A percentile compares a stretch with the other conserved stretches of the same genome.
These are phyloP conservation scores for Melanogaster broomeanus DNA, from an alignment of 768 basidiomycete genomes.

Conservation along the genomic window DNA sequence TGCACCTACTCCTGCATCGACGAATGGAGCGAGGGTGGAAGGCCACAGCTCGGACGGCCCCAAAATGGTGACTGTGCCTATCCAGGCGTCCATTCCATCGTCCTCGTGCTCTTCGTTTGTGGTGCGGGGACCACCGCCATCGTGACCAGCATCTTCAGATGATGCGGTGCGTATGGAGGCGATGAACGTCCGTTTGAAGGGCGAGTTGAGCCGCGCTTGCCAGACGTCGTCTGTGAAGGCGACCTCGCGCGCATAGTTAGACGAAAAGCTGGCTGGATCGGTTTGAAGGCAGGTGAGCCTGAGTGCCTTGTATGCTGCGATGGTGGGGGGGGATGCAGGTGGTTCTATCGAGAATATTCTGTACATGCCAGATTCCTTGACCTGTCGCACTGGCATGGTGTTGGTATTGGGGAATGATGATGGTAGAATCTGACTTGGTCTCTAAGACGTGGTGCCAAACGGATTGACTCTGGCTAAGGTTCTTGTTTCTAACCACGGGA, in stretches of 20 bases:
- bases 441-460: no score
- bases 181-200: slow-evolving; percentile 14
- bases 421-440: no score
- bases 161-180: slow-evolving; percentile 7
- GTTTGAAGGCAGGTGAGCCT: slow-evolving; percentile 23
- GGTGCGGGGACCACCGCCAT: no score
- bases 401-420: no score
- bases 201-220: slow-evolving; percentile 16
- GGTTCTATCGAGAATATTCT: slow-evolving; percentile 16
- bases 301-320: slow-evolving; percentile 23
- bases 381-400: no score
- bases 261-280: slow-evolving; percentile 21
- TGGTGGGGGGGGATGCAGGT: slow-evolving; percentile 17
- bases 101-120: not conserved
- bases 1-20: slow-evolving; percentile 8
- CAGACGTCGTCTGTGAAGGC: slow-evolving; percentile 23
- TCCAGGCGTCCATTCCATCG: slow-evolving; percentile 10
- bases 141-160: not conserved
- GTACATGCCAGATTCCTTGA: no score
- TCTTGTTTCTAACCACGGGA: no score
- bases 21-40: slow-evolving; percentile 8
- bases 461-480: no score
- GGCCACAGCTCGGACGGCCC: slow-evolving; percentile 15
- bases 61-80: slow-evolving; percentile 15
- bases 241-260: slow-evolving; percentile 22